Conservation (phyloP, 768 basidiomycete species). For the Auricularia sp. region DNA sequence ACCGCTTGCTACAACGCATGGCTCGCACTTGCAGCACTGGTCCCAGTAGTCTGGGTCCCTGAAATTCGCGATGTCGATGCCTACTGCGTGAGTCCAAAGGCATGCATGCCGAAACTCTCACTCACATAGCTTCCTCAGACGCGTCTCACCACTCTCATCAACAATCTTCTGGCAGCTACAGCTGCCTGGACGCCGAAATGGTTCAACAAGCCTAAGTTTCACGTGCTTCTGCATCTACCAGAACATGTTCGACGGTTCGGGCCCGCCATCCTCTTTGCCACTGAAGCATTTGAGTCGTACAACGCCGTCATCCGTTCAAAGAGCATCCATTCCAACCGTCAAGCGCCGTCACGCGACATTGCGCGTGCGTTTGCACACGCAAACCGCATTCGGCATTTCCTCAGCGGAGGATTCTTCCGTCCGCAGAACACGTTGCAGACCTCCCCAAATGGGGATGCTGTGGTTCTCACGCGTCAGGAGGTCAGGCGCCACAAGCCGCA, state of each 20-base stretch:
- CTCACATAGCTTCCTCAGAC: constrained; percentile 9
- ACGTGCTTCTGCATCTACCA: constrained; percentile 29
- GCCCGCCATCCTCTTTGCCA: constrained; percentile 27
- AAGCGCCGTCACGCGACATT: constrained; percentile 21
- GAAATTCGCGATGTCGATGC: no score
- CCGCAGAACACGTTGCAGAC: no score
- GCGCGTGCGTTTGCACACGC: constrained; percentile 13
- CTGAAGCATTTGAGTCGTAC: constrained; percentile 34
- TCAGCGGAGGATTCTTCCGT: constrained; percentile 17
- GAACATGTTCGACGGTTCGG: no score
- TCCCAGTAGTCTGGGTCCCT: no score
- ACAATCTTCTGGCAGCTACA: constrained; percentile 26
- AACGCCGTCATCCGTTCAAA: constrained; percentile 19
- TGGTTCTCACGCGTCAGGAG: no score
- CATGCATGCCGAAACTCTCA: no score
- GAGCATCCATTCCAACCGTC: constrained; percentile 21
- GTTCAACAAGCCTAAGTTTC: constrained; percentile 39
- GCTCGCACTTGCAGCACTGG: no score
- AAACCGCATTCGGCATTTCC: constrained; percentile 19
- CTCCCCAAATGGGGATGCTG: no score
- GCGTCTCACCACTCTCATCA: constrained; percentile 20
- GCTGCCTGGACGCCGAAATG: constrained; percentile 21
- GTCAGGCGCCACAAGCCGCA: no score
- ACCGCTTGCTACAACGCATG: no score
- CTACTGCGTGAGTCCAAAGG: no score